Conservation (phyloP, 306 rosid species). For the Cucumis sativus region Cucumber_9930_V3 NC_026659.2:21825001-21825500, state of each 20-base stretch:
- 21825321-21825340: background rate
- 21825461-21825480: background rate
- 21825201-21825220: conserved; percentile 25
- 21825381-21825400: background rate
- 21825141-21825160: conserved; percentile 2
- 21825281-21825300: background rate
- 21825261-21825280: background rate
- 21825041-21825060: conserved; percentile 49
- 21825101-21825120: conserved; percentile 27
- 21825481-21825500: too few relatives aligned
- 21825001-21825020: conserved; percentile 49
- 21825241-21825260: background rate
- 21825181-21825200: conserved; percentile 12
- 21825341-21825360: background rate
- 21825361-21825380: background rate
- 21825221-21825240: conserved; percentile 16
- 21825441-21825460: background rate
- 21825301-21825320: background rate
- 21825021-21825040: conserved; percentile 60
- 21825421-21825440: background rate
- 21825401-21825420: background rate
- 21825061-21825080: conserved; percentile 74
- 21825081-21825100: conserved; percentile 59
- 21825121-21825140: conserved; percentile 14
- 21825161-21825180: too few relatives aligned